Conservation (phyloP, 192 early-diverging fungal species). For the Podochytrium sp. region DNA sequence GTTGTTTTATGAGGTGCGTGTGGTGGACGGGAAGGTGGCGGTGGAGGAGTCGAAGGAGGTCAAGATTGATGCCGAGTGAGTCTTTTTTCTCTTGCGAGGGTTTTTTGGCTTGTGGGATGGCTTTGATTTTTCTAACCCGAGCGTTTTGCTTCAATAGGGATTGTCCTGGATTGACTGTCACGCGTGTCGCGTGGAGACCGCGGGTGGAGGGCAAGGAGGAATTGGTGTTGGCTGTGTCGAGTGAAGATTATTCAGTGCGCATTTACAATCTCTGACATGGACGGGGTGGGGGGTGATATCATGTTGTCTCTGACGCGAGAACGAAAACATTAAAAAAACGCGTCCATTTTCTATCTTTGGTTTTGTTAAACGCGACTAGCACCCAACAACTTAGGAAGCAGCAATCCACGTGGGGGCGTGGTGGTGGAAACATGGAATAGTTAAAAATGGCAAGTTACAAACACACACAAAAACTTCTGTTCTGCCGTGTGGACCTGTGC, state of each 20-base stretch:
- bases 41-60: background rate
- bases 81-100: background rate
- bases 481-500: no score
- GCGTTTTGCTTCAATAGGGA: background rate
- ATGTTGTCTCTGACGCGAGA: no score
- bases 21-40: background rate
- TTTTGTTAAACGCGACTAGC: no score
- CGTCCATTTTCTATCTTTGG: no score
- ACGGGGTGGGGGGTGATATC: no score
- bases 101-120: background rate
- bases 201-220: background rate
- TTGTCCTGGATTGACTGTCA: background rate
- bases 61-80: background rate
- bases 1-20: background rate
- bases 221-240: background rate
- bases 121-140: background rate
- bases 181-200: slow-evolving; percentile 10
- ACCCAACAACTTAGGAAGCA: no score
- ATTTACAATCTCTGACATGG: slow-evolving; percentile 1
- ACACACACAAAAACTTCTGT: no score
- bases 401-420: no score
- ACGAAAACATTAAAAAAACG: no score
- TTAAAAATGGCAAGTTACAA: no score
- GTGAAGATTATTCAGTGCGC: slow-evolving; percentile 12
- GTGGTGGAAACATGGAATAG: no score